Percentiles rank a stretch among this genome's conserved stretches.
Evolutionary conservation across 108 stramenopile species (phyloP).

Genomic region (Schizochytrium sp.): DNA sequence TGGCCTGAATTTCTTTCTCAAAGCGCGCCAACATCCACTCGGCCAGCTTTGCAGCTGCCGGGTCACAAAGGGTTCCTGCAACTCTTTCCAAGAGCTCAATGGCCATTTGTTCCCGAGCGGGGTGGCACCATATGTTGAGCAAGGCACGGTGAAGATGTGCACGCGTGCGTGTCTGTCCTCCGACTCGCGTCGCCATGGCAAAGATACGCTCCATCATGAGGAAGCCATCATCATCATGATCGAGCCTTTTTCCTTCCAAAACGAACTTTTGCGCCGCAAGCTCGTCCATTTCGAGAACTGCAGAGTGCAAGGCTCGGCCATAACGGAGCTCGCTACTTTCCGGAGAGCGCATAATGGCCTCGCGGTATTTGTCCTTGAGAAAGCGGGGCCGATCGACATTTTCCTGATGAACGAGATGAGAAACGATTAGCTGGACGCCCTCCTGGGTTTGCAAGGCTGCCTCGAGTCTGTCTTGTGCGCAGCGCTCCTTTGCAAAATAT

Average conservation of each 20-base stretch:
- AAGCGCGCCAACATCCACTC: neutral
- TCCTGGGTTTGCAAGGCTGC: neutral
- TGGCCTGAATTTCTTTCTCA: neutral
- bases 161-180: neutral
- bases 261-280: neutral
- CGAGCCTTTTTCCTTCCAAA: neutral
- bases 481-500: neutral
- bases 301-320: neutral
- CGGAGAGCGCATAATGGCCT: neutral
- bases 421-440: neutral
- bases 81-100: neutral
- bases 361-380: neutral
- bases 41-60: neutral
- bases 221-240: neutral
- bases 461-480: neutral
- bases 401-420: neutral
- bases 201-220: neutral
- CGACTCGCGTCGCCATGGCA: neutral
- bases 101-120: neutral
- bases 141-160: neutral
- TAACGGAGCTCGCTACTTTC: neutral
- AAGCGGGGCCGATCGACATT: neutral
- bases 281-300: neutral
- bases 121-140: neutral
- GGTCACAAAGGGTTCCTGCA: neutral